Percentiles rank a stretch among this genome's conserved stretches.
Evolutionary conservation across 805 yeast genomes (phyloP).

Genomic region (Saccharomycopsis oosterbeekiorum): DNA sequence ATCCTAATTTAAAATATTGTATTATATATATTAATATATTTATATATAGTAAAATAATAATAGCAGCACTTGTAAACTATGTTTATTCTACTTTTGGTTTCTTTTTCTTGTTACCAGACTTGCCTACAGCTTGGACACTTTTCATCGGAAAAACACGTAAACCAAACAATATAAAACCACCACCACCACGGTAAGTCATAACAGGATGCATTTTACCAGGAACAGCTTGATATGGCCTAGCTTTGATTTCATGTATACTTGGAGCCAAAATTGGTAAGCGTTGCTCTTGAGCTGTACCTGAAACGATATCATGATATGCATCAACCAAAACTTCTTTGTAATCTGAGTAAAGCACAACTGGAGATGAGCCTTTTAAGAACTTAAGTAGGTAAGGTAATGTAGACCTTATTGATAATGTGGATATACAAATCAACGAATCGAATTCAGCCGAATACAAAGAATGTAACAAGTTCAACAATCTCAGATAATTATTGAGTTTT

Average conservation of each 20-base stretch:
- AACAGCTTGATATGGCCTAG: constrained; percentile 81
- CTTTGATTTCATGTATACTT: constrained; percentile 69
- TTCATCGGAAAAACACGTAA: constrained; percentile 67
- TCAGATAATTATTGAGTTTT: constrained; percentile 35
- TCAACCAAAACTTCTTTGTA: constrained; percentile 72
- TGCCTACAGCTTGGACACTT: constrained; percentile 57
- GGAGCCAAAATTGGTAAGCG: constrained; percentile 65
- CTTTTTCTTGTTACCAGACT: constrained; percentile 42
- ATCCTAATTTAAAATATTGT: too few species aligned
- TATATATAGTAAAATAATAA: too few species aligned
- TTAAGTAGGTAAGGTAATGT: constrained; percentile 54
- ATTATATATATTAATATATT: too few species aligned
- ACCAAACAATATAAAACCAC: constrained; percentile 79
- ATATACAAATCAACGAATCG: constrained; percentile 67
- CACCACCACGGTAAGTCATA: constrained; percentile 89
- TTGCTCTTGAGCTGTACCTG: constrained; percentile 29
- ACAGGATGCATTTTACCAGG: constrained; percentile 91
- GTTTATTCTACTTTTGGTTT: constrained; percentile 11
- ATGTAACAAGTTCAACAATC: constrained; percentile 35
- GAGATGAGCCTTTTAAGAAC: constrained; percentile 73
- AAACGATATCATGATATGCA: constrained; percentile 55
- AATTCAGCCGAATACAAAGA: constrained; percentile 43
- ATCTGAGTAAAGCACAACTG: constrained; percentile 73
- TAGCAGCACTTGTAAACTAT: neutral
- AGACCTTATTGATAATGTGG: constrained; percentile 61